These are phyloP conservation scores for Castanopsis chinensis DNA, from an alignment of 306 rosid species.

Conservation along the genomic window DNA sequence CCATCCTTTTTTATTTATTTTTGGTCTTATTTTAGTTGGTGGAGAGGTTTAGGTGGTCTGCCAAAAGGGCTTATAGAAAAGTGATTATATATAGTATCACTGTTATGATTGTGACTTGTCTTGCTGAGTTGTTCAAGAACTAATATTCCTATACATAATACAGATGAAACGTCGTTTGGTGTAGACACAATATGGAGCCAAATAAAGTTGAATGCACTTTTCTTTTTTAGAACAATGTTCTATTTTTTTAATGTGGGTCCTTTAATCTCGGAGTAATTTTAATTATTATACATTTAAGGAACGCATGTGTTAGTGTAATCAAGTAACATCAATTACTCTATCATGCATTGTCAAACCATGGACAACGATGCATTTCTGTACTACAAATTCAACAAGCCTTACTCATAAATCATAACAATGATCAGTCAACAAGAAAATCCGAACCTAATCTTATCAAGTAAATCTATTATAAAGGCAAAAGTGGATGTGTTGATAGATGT, in stretches of 20 bases:
- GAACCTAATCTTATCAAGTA: conserved; percentile 28
- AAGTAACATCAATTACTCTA: conserved; percentile 20
- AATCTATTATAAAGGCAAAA: conserved; percentile 5
- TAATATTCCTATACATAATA: not conserved
- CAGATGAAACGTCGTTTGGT: conserved; percentile 10
- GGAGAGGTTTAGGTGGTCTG: not conserved
- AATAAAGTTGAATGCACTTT: no score
- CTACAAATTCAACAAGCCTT: conserved; percentile 14
- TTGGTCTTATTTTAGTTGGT: not conserved
- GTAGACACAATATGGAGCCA: not conserved
- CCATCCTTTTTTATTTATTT: not conserved
- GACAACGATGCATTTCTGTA: conserved; percentile 23
- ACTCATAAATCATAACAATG: not conserved
- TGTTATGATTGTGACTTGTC: not conserved
- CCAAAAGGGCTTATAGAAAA: not conserved
- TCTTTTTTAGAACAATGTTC: not conserved
- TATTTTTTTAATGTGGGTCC: not conserved
- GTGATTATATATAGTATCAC: not conserved
- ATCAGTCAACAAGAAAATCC: conserved; percentile 14
- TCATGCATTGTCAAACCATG: conserved; percentile 15
- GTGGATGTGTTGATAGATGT: not conserved
- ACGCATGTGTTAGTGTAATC: not conserved
- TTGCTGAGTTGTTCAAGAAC: conserved; percentile 2
- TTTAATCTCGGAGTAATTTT: not conserved
- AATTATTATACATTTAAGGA: not conserved